A percentile compares a stretch with the other conserved stretches of the same genome.
Conservation (phyloP, 2,329 filamentous ascomycete species). For the Colletotrichum tropicicola region DNA sequence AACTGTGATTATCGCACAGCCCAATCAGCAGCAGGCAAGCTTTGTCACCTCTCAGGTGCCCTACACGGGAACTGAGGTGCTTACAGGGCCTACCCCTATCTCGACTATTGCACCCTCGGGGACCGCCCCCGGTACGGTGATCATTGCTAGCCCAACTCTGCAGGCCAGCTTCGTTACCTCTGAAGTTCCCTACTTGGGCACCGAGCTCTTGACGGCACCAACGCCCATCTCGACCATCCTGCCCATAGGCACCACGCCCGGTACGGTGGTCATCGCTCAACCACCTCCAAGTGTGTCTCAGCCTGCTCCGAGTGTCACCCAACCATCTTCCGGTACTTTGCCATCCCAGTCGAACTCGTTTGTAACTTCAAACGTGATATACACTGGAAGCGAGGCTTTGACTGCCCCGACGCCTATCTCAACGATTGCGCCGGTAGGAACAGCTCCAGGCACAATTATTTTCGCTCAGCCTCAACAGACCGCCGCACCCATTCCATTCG, state of each 20-base stretch:
- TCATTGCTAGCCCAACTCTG: not conserved
- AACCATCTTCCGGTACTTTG: too few species aligned
- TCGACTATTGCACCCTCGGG: not conserved
- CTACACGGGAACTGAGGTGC: not conserved
- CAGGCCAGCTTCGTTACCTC: not conserved
- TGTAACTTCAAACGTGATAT: not conserved
- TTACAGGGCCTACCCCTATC: not conserved
- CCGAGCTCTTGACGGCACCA: not conserved
- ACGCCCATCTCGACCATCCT: conserved; percentile 1
- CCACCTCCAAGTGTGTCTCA: not conserved
- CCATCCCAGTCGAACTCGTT: not conserved
- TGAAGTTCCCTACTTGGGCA: not conserved
- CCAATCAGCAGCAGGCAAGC: not conserved
- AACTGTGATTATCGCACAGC: not conserved
- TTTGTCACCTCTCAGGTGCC: not conserved
- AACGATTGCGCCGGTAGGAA: not conserved
- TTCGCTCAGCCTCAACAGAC: not conserved
- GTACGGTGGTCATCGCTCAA: conserved; percentile 6
- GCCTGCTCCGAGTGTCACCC: not conserved
- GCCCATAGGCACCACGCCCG: conserved; percentile 2
- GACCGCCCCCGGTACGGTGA: not conserved
- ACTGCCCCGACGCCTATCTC: not conserved
- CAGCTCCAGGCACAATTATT: not conserved
- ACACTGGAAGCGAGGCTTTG: not conserved
- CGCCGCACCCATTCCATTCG: not conserved